A percentile compares a stretch with the other conserved stretches of the same genome.
Conservation (phyloP, 2,329 filamentous ascomycete species). For the Atkinsonella texensis region DNA sequence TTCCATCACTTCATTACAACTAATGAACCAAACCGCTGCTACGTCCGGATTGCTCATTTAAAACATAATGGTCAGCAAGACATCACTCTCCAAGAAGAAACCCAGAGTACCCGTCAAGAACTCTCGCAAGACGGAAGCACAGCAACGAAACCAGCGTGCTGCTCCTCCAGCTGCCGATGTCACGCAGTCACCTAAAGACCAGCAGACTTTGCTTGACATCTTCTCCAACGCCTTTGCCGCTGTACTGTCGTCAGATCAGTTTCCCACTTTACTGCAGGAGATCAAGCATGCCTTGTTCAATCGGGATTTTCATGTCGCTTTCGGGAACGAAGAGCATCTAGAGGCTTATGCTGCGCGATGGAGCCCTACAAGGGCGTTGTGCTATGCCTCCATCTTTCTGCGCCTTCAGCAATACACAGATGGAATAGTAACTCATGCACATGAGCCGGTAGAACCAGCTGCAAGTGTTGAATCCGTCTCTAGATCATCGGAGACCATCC, state of each 20-base stretch:
- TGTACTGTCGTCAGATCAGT: slow-evolving; percentile 32
- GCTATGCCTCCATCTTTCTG: slow-evolving; percentile 53
- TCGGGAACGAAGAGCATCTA: slow-evolving; percentile 58
- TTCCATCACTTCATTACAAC: background rate
- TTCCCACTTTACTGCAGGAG: slow-evolving; percentile 54
- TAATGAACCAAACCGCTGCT: background rate
- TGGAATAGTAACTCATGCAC: slow-evolving; percentile 10
- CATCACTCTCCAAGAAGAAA: slow-evolving; percentile 1
- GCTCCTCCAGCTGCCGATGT: background rate
- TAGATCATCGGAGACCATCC: background rate
- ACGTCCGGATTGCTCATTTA: background rate
- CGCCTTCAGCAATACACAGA: slow-evolving; percentile 24
- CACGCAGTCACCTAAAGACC: slow-evolving; percentile 19
- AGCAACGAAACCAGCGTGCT: background rate
- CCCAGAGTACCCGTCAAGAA: background rate
- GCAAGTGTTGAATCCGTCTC: background rate
- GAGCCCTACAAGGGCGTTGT: slow-evolving; percentile 77
- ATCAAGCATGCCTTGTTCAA: slow-evolving; percentile 80
- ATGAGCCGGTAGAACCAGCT: background rate
- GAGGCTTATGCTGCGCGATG: slow-evolving; percentile 80
- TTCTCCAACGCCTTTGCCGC: slow-evolving; percentile 54
- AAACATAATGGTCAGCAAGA: slow-evolving; percentile 4
- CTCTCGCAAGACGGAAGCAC: background rate
- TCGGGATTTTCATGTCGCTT: slow-evolving; percentile 72
- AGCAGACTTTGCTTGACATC: slow-evolving; percentile 61